Evolutionary conservation across 208 protist genomes (phyloP), one percentile per base, ranked within the genome.

Genomic region (Strigomonas oncopelti): DNA sequence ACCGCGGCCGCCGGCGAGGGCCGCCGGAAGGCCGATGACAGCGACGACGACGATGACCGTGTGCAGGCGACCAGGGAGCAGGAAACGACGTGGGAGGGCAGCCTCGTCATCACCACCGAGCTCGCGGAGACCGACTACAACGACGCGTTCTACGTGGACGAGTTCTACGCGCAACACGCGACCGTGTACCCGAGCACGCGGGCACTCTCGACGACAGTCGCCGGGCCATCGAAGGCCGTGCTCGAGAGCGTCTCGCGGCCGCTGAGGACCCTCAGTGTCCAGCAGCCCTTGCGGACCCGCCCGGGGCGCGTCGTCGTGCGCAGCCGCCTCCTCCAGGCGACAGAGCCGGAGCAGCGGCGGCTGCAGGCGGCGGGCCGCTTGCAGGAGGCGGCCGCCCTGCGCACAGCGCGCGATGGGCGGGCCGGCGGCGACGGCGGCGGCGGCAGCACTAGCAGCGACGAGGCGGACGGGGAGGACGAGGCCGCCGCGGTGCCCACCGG

Each of bases 131-230:
- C 72, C 48, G 52, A 75, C 53, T 86, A 89, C 67, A 96, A 96
- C 77, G 88, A 96, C 62, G 54, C 78, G 13, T 96, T 96, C 75
- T 69, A 94, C 45, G 84, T 96, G 45, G 87, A 94, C 61, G 91
- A 94, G 61, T 96, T 94, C 68, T 96, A 96, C 82, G 68, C 80
- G 9, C 32, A 74, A n/a, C 29, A 96, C 78, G 69, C 79, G 9
- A 72, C 72, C 5, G 69, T 75, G 32, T 94, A 90, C 73, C 88
- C 85, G 8, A 83, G 73, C 29, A 72, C 72, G 46, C 78, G 88
- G 24, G 45, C 73, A 46, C 45, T 18, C 22, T 31, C 45, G 13
- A 55, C n/a, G 27, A 65, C 25, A 0, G 36, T 52, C 14, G 61
- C 68, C 13, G 60, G 60, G 24, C 60, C 22, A 1, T 32, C 60